These are phyloP conservation scores for Lentinus tigrinus DNA, from an alignment of 768 basidiomycete species.

Conservation along the genomic window DNA sequence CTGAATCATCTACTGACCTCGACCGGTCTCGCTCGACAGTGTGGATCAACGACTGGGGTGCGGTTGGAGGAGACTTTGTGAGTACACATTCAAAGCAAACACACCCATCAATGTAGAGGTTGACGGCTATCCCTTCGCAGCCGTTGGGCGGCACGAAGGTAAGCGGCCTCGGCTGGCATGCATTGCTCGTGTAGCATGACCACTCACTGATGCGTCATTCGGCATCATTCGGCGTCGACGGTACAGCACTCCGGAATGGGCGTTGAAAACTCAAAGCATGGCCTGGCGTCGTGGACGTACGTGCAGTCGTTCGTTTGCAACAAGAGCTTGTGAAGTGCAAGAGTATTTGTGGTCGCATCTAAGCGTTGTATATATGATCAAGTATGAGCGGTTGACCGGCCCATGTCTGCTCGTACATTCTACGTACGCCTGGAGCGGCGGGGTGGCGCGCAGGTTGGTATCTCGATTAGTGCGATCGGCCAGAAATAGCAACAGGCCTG, in stretches of 20 bases:
- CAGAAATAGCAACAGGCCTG: not conserved
- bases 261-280: slow-evolving; percentile 2
- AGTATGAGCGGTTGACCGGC: no score
- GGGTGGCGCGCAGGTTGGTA: not conserved
- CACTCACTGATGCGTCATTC: no score
- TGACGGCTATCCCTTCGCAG: not conserved
- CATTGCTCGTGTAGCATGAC: no score
- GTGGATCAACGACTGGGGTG: slow-evolving; percentile 9
- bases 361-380: no score
- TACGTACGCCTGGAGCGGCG: not conserved
- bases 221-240: not conserved
- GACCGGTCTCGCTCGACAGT: slow-evolving; percentile 1
- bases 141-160: not conserved
- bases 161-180: not conserved
- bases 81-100: not conserved
- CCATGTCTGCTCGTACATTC: no score
- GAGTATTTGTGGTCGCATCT: no score
- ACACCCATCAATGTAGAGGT: no score
- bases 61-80: not conserved
- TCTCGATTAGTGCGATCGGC: not conserved
- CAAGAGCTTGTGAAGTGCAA: not conserved
- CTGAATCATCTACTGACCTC: no score
- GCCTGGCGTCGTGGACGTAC: not conserved
- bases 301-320: not conserved
- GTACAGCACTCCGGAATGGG: slow-evolving; percentile 5